These are phyloP conservation scores for Mycena crocata DNA, from an alignment of 768 basidiomycete genomes.

Conservation along the genomic window DNA sequence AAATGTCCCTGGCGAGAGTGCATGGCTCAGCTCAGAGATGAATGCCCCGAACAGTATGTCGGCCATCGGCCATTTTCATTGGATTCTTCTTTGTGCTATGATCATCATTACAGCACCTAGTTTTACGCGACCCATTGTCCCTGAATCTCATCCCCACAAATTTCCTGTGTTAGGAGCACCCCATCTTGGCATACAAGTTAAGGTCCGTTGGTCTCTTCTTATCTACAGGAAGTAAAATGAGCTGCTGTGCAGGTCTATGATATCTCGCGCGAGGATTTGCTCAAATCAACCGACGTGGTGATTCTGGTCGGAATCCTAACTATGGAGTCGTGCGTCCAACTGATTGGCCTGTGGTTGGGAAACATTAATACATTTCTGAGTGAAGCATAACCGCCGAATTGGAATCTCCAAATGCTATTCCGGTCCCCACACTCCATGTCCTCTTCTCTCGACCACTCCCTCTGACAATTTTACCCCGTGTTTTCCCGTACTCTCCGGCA, in stretches of 20 bases:
- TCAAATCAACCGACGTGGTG: constrained; percentile 71
- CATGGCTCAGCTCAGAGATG: constrained; percentile 61
- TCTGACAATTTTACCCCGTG: constrained; percentile 51
- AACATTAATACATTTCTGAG: constrained; percentile 24
- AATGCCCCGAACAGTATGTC: constrained; percentile 36
- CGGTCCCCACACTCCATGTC: constrained; percentile 78
- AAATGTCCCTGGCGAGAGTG: constrained; percentile 74
- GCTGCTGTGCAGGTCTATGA: constrained; percentile 68
- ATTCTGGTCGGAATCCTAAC: constrained; percentile 83
- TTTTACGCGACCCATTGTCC: constrained; percentile 7
- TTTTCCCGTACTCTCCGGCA: constrained; percentile 46
- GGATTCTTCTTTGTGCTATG: background rate
- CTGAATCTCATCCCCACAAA: constrained; percentile 62
- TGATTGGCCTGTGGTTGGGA: background rate
- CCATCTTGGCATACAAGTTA: constrained; percentile 80
- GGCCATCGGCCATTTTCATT: background rate
- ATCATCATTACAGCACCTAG: background rate
- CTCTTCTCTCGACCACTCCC: constrained; percentile 62
- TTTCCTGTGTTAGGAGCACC: constrained; percentile 64
- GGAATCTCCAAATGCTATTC: constrained; percentile 49
- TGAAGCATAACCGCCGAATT: constrained; percentile 51
- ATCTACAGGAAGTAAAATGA: background rate
- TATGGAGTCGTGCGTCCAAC: constrained; percentile 63
- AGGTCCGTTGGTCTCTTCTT: constrained; percentile 54
- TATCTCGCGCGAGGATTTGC: constrained; percentile 49